These are phyloP conservation scores for Mariannaea sp. DNA, from an alignment of 2,329 filamentous ascomycete species.

Conservation along the genomic window DNA sequence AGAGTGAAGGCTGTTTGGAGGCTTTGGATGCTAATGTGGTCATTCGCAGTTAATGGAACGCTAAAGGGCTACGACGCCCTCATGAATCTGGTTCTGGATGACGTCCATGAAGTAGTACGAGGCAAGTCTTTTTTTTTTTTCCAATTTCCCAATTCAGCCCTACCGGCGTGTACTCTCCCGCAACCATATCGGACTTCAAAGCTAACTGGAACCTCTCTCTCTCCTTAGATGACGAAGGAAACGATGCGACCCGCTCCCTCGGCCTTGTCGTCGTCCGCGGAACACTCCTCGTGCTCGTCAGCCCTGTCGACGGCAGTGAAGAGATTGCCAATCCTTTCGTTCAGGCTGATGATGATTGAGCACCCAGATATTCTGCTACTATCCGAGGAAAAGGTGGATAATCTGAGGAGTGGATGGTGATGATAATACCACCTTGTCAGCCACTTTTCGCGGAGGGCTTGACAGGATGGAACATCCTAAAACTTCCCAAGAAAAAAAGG, in stretches of 20 bases:
- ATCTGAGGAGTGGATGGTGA: not conserved
- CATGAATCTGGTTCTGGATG: constrained; percentile 96
- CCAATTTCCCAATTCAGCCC: no score
- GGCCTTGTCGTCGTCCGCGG: constrained; percentile 90
- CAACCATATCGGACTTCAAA: not conserved
- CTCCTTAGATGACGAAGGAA: constrained; percentile 83
- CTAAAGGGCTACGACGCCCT: constrained; percentile 96
- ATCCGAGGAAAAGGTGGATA: not conserved
- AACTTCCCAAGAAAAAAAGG: not conserved
- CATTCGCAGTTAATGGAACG: constrained; percentile 73
- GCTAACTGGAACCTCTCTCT: constrained; percentile 18
- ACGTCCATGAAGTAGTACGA: constrained; percentile 87
- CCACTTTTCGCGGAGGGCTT: constrained; percentile 3
- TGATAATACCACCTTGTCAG: constrained; percentile 3
- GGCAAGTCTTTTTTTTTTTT: constrained; percentile 61
- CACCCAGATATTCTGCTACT: not conserved
- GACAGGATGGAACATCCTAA: constrained; percentile 6
- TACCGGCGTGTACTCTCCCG: not conserved
- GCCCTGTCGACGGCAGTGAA: constrained; percentile 91
- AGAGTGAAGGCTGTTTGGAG: no score
- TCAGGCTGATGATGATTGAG: constrained; percentile 68
- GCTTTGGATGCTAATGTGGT: constrained; percentile 17
- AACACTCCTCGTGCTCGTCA: constrained; percentile 90
- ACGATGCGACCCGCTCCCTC: constrained; percentile 78
- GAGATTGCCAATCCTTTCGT: constrained; percentile 94